These are phyloP conservation scores for Nicotiana noctiflora DNA, from an alignment of 257 asterid species.

Conservation along the genomic window DNA sequence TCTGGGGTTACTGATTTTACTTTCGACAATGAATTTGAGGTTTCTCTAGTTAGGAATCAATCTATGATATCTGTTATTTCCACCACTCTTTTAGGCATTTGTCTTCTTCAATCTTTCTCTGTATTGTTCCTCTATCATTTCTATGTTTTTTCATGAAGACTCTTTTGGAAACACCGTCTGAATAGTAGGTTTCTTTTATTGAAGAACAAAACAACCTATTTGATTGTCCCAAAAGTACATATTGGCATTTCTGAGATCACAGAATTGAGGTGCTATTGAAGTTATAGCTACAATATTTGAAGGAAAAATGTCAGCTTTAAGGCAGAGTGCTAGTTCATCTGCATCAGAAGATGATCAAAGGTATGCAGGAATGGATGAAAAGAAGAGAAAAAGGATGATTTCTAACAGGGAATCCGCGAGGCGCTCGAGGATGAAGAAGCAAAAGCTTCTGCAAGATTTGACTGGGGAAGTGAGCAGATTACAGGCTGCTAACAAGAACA, in stretches of 20 bases:
- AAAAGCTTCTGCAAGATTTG: constrained; percentile 46
- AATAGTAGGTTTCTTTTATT: not conserved
- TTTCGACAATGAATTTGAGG: constrained; percentile 4
- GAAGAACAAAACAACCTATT: not conserved
- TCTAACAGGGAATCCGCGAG: constrained; percentile 45
- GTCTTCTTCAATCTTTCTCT: constrained; percentile 58
- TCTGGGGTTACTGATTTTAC: not conserved
- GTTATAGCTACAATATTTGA: not conserved
- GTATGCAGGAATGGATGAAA: constrained; percentile 34
- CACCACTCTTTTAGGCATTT: constrained; percentile 18
- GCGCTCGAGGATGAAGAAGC: constrained; percentile 40
- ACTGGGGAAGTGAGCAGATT: constrained; percentile 30
- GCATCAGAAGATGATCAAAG: constrained; percentile 29
- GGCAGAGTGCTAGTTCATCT: constrained; percentile 18
- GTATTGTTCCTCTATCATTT: constrained; percentile 70
- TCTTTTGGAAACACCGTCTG: not conserved
- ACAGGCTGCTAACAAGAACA: constrained; percentile 39
- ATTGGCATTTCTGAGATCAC: not conserved
- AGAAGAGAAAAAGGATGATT: constrained; percentile 46
- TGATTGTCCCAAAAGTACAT: not conserved
- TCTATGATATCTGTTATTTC: constrained; percentile 23
- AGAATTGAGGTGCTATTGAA: not conserved
- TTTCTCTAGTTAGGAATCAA: constrained; percentile 13
- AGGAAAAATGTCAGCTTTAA: constrained; percentile 24
- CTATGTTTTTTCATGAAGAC: constrained; percentile 41